These are phyloP conservation scores for Mytilinidion resinicola DNA, from an alignment of 495 filamentous ascomycete species.

Conservation along the genomic window DNA sequence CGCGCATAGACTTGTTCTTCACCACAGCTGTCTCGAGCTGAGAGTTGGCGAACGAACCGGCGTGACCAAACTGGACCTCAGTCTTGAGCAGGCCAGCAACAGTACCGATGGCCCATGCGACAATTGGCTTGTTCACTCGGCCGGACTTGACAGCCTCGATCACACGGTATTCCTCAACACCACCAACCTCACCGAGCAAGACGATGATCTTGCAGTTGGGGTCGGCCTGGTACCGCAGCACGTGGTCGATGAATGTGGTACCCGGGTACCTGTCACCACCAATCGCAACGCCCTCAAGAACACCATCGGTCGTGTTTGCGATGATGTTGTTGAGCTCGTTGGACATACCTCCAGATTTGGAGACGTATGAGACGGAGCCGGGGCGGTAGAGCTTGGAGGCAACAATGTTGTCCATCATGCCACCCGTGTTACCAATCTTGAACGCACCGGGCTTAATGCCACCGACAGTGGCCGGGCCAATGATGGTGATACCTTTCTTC, in stretches of 20 bases:
- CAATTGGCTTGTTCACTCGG: conserved; percentile 92
- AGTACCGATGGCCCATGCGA: conserved; percentile 98
- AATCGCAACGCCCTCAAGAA: conserved; percentile 98
- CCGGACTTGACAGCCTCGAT: conserved; percentile 96
- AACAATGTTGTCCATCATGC: conserved; percentile 99
- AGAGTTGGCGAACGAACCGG: conserved; percentile 97
- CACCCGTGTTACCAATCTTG: conserved; percentile 99
- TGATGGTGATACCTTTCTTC: conserved; percentile 99
- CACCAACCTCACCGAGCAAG: conserved; percentile 94
- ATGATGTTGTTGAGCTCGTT: conserved; percentile 99
- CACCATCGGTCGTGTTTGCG: conserved; percentile 88
- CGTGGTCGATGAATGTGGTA: conserved; percentile 98
- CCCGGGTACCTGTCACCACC: conserved; percentile 98
- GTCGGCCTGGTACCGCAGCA: conserved; percentile 90
- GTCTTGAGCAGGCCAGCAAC: conserved; percentile 99
- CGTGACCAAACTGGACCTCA: conserved; percentile 98
- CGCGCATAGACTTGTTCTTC: conserved; percentile 95
- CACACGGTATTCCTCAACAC: conserved; percentile 99
- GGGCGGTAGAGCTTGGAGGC: conserved; percentile 99
- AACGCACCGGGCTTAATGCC: conserved; percentile 98
- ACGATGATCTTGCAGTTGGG: conserved; percentile 95
- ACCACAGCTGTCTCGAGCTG: conserved; percentile 91
- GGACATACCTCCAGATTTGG: conserved; percentile 99
- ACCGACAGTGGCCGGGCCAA: conserved; percentile 96
- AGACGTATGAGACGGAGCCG: conserved; percentile 97